Base-by-base conservation (phyloP, 2,329 filamentous ascomycete species). In the Calonectria pseudoturangicola region DNA sequence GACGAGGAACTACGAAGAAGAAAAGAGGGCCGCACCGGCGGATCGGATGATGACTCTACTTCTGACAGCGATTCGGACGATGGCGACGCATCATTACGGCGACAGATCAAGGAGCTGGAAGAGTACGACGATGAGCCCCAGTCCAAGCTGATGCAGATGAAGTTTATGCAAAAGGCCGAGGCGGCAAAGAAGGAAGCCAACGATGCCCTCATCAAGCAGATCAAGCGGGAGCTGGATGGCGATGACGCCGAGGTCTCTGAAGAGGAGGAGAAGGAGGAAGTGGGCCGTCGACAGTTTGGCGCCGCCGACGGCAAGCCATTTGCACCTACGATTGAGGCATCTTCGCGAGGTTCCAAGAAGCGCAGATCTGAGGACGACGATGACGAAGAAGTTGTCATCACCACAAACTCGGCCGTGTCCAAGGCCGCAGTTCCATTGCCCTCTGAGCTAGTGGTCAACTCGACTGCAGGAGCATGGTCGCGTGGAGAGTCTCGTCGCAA, bases 121-220 rank as follows among this genome's bases (percentile, higher is more conserved):
- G 81, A 85, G 10, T 85, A 88, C 16, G 88, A 90, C 27, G 85
- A 85, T n/a, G 86, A 82, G 21, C 90, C 90, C 0, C 88, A 90
- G 77, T 92, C 93, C 16, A 93, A 91, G 78, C 86, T 99, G 8
- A 92, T 94, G 84, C 90, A 90, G 65, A 95, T 99, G 93, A 94
- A 95, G 73, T 99, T 99, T 82, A 98, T 99, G 97, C 92, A 93
- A 79, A 95, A 93, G 76, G 95, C 95, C 1, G 96, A 98, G 80
- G 93, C 93, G 33, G 89, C 92, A 45, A 92, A 92, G 79, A 95
- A 93, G 83, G 91, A 93, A 74, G 90, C 92, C 70, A 98, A 98
- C 77, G 94, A 98, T 78, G 93, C 94, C 69, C 90, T 95, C 70
- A 86, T 95, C 15, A 89, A 88, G 50, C 88, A 92, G 77, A 90